These are phyloP conservation scores for Talaromyces funiculosus DNA, from an alignment of 2,329 filamentous ascomycete species.

Conservation along the genomic window DNA sequence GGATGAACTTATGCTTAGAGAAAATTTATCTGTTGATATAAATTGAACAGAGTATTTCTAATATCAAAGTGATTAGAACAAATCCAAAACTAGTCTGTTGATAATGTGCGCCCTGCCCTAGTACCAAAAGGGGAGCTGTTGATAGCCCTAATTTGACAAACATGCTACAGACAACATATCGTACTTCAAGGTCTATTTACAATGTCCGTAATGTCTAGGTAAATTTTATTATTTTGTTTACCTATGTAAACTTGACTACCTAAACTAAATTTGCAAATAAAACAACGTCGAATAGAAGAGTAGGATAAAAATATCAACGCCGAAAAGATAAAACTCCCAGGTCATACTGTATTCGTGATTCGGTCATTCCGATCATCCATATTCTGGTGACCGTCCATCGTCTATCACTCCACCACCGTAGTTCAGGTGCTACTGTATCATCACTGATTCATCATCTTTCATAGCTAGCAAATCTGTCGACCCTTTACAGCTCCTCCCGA, in stretches of 20 bases:
- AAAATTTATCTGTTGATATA: not conserved
- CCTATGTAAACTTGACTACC: not conserved
- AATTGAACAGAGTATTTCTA: not conserved
- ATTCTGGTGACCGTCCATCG: not conserved
- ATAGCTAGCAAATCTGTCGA: not conserved
- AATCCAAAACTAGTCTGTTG: not conserved
- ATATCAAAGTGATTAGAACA: not conserved
- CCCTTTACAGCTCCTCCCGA: constrained; percentile 27
- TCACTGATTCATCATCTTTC: not conserved
- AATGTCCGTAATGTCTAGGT: not conserved
- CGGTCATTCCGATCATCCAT: constrained; percentile 2
- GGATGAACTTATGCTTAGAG: no score
- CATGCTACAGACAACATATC: not conserved
- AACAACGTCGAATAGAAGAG: not conserved
- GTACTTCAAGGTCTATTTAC: not conserved
- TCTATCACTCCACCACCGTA: not conserved
- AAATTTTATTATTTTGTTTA: not conserved
- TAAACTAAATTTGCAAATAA: not conserved
- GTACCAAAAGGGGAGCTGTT: not conserved
- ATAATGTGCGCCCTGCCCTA: not conserved
- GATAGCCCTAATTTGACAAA: not conserved
- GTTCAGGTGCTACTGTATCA: not conserved
- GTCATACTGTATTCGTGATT: not conserved
- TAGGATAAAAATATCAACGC: not conserved
- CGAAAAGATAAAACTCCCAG: not conserved